These are phyloP conservation scores for Aspergillus sp. DNA, from an alignment of 2,329 filamentous ascomycete species.

Conservation along the genomic window DNA sequence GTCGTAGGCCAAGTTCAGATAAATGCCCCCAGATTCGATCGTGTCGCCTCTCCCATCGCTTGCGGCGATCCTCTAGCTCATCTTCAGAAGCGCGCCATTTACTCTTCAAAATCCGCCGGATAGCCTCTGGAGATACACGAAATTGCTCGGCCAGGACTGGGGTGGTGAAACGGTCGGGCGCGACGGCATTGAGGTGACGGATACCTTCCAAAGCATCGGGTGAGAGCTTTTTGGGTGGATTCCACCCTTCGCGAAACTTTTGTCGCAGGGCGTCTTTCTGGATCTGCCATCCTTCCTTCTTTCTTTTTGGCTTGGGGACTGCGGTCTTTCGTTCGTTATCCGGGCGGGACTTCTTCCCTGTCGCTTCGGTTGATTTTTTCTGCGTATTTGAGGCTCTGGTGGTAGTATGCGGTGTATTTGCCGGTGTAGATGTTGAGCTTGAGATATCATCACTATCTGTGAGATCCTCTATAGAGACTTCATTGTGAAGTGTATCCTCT, in stretches of 20 bases:
- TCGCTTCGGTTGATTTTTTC: background rate
- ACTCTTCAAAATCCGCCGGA: constrained; percentile 75
- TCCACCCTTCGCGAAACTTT: constrained; percentile 80
- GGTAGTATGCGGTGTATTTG: background rate
- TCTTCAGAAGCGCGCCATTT: constrained; percentile 45
- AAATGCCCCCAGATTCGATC: constrained; percentile 47
- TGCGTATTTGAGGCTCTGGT: background rate
- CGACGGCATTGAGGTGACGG: constrained; percentile 73
- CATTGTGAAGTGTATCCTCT: background rate
- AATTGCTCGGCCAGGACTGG: constrained; percentile 73
- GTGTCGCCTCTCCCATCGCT: constrained; percentile 46
- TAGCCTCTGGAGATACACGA: constrained; percentile 80
- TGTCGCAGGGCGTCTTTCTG: constrained; percentile 72
- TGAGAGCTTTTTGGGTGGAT: constrained; percentile 79
- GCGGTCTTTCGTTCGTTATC: background rate
- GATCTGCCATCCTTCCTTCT: constrained; percentile 63
- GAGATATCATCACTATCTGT: background rate
- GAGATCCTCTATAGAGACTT: background rate
- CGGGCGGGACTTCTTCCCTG: constrained; percentile 5
- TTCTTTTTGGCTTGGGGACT: constrained; percentile 20
- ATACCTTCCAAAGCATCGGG: constrained; percentile 92
- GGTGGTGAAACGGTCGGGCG: constrained; percentile 76
- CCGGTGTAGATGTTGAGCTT: background rate
- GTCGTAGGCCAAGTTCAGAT: constrained; percentile 53
- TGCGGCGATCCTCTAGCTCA: constrained; percentile 39